A percentile compares a stretch with the other conserved stretches of the same genome.
Conservation (phyloP, 495 filamentous ascomycete species). For the Penicillium salamii region DNA sequence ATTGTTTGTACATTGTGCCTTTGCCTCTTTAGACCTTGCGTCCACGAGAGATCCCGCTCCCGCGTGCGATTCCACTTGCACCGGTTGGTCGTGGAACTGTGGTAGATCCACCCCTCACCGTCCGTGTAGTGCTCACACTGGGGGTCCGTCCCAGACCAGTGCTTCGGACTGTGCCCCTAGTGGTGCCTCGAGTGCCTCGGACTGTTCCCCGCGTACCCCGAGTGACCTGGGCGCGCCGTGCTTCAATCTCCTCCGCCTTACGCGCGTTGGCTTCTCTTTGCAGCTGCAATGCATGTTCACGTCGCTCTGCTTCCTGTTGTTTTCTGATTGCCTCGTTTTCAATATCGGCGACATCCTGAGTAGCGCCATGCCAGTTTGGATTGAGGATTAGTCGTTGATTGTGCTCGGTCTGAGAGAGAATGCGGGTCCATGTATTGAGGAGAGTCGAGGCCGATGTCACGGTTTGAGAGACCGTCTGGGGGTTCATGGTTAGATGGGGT, state of each 20-base stretch:
- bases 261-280: slow-evolving; percentile 67
- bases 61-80: slow-evolving; percentile 50
- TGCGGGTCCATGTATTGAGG: slow-evolving; percentile 94
- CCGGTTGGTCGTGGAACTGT: slow-evolving; percentile 41
- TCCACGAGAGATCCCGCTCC: slow-evolving; percentile 40
- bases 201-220: slow-evolving; percentile 44
- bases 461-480: slow-evolving; percentile 80
- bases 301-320: slow-evolving; percentile 71
- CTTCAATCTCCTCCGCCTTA: slow-evolving; percentile 72
- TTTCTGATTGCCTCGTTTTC: slow-evolving; percentile 71
- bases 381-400: slow-evolving; percentile 90
- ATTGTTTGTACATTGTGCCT: slow-evolving; percentile 16
- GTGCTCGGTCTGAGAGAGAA: slow-evolving; percentile 94
- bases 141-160: slow-evolving; percentile 48
- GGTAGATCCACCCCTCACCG: slow-evolving; percentile 32
- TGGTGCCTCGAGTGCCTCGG: slow-evolving; percentile 44
- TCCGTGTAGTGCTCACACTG: slow-evolving; percentile 34
- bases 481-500: slow-evolving; percentile 5
- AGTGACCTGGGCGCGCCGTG: slow-evolving; percentile 45
- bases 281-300: slow-evolving; percentile 69
- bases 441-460: slow-evolving; percentile 86
- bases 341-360: slow-evolving; percentile 74
- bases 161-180: slow-evolving; percentile 42
- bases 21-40: slow-evolving; percentile 35
- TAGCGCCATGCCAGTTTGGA: slow-evolving; percentile 84